Evolutionary conservation across 768 basidiomycete genomes (phyloP), one percentile per base, ranked within the genome.

Genomic region (Termitomyces titanicus): DNA sequence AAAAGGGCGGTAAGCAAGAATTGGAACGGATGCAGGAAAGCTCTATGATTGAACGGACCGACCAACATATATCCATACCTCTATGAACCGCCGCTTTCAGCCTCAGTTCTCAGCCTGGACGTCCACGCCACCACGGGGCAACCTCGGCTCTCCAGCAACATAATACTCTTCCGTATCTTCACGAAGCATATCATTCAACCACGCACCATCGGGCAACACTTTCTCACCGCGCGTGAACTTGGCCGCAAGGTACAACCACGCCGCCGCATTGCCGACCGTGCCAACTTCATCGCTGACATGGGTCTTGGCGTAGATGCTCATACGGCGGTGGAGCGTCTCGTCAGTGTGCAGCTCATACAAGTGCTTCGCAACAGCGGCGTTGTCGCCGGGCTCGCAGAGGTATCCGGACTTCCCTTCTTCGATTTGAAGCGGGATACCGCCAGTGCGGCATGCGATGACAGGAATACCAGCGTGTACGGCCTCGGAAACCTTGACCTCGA

Each of bases 401-500:
- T 80, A 94, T 47, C 95, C 95, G 59, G 89, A 92, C 71, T 92
- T 86, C 51, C 92, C 94, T 61, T 97, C 74, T 61, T 83, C 83
- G 60, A 97, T 82, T 67, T 98, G 95, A 45, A 97, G 83, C 39
- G 95, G 95, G 66, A 98, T 96, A 62, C 94, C 94, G 55, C 95
- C 95, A 4, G 95, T 95, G 54, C 78, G 79, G 49, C 79, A 86
- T 8, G 91, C 91, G 63, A 98, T 81, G 64, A 95, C 79, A 31
- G 94, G 94, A 59, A 89, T 89, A 57, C 89, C 89, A 29, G 92
- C 85, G 70, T 95, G 91, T 50, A 98, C 78, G n/a, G 91, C 92
- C 73, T 96, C 92, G 45, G 92, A 94, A 47, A 95, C 94, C 71
- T 98, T 98, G 72, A 98, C 92, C 67, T 98, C 95, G 73, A 97